A percentile compares a stretch with the other conserved stretches of the same genome.
These are phyloP conservation scores for Axilococcus clingmanii DNA, from an alignment of 139 green algal species.

Conservation along the genomic window DNA sequence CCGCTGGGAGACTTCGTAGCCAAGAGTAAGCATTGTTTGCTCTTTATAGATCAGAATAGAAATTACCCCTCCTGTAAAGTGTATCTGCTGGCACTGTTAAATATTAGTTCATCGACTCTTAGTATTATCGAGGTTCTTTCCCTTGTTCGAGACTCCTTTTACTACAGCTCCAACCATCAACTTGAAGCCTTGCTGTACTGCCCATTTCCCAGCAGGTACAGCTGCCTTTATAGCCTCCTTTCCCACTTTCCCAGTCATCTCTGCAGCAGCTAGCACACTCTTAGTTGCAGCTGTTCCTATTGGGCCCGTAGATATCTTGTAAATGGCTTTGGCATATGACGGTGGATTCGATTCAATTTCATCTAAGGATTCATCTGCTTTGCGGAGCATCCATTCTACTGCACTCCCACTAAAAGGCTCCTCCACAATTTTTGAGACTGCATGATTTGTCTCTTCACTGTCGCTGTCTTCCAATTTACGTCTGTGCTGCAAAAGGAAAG, in stretches of 20 bases:
- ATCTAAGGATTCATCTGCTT: constrained; percentile 28
- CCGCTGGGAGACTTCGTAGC: constrained; percentile 74
- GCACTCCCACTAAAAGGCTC: constrained; percentile 21
- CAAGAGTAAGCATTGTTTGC: constrained; percentile 87
- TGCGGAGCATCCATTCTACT: constrained; percentile 27
- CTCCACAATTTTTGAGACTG: not conserved
- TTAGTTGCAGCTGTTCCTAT: constrained; percentile 17
- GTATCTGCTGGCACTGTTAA: too few species aligned
- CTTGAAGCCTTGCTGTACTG: constrained; percentile 22
- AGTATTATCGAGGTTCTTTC: not conserved
- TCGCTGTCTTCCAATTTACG: not conserved
- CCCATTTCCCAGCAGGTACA: constrained; percentile 30
- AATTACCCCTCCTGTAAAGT: too few species aligned
- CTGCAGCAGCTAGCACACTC: constrained; percentile 11
- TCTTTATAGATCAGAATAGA: too few species aligned
- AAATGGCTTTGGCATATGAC: constrained; percentile 10
- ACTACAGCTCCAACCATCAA: constrained; percentile 11
- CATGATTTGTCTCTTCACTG: not conserved
- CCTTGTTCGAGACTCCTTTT: constrained; percentile 5
- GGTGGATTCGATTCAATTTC: constrained; percentile 23
- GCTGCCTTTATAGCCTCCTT: constrained; percentile 22
- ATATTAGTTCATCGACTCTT: constrained; percentile 11
- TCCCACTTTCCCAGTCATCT: constrained; percentile 23
- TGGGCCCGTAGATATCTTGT: constrained; percentile 12
- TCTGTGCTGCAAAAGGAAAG: not conserved